These are phyloP conservation scores for Dendrothele bispora DNA, from an alignment of 768 basidiomycete genomes.

Conservation along the genomic window DNA sequence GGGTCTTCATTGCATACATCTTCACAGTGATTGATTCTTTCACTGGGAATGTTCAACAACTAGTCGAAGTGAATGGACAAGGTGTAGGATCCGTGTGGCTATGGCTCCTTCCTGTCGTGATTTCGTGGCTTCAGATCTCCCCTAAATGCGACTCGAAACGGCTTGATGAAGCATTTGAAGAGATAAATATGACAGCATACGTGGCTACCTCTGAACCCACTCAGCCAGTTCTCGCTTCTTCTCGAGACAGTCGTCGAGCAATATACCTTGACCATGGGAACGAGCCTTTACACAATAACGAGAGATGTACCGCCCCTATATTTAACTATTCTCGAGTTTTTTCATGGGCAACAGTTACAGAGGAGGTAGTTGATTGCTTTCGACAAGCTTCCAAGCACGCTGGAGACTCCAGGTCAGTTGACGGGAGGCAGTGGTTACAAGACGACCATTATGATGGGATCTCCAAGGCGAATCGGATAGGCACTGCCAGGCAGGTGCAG, in stretches of 20 bases:
- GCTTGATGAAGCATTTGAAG: conserved; percentile 25
- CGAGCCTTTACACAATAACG: conserved; percentile 12
- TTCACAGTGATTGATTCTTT: conserved; percentile 38
- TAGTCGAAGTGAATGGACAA: conserved; percentile 29
- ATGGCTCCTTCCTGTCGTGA: conserved; percentile 41
- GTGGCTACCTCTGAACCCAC: conserved; percentile 17
- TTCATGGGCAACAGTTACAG: conserved; percentile 14
- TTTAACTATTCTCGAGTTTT: conserved; percentile 21
- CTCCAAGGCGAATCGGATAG: conserved; percentile 13
- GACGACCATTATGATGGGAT: conserved; percentile 1
- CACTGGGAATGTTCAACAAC: too few species aligned
- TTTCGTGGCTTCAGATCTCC: conserved; percentile 40
- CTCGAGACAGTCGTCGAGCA: conserved; percentile 5
- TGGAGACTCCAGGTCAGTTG: conserved; percentile 7
- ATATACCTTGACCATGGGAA: not conserved
- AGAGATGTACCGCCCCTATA: conserved; percentile 19
- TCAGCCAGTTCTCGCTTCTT: conserved; percentile 3
- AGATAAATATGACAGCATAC: conserved; percentile 26
- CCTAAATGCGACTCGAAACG: conserved; percentile 37
- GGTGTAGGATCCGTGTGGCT: conserved; percentile 41
- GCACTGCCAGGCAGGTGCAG: conserved; percentile 16
- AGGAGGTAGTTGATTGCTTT: conserved; percentile 12
- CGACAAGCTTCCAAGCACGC: conserved; percentile 12
- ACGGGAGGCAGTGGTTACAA: conserved; percentile 3
- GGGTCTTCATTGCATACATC: conserved; percentile 44